Evolutionary conservation across 75 land plant species (phyloP), one percentile per base, ranked within the genome.

Genomic region (Selaginella moellendorffii): DNA sequence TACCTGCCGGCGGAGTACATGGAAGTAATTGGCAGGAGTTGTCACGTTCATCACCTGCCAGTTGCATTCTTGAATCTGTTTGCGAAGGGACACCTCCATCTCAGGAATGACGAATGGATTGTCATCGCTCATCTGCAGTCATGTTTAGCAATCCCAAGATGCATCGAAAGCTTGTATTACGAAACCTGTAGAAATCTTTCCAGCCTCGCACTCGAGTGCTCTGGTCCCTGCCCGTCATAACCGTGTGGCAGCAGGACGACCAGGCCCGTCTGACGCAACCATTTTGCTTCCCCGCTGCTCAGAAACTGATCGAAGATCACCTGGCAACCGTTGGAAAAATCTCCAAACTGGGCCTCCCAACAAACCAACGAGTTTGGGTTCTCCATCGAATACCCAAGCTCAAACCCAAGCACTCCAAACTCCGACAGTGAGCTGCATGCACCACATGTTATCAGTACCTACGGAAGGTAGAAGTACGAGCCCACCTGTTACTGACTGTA

Each of bases 331-430:
- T 92, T 92, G 30, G 98, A 65, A 72, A 92, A 92, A 69, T 92
- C 98, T 59, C 98, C 98, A 83, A 88, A 92, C 63, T 92, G 98
- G 63, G 90, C 98, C 74, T 92, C 98, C 98, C 98, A 92, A 10
- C 85, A 63, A 0, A 92, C 80, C 77, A 92, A 72, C 0, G 96
- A 83, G 64, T 36, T 36, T 9, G 98, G 98, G 77, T 88, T 92
- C 71, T 88, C 96, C 90, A 88, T 92, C 1, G 98, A 88, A 61
- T 92, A 92, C n/a, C 98, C 98, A 68, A 88, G 66, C 76, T 92
- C 98, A 77, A 92, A 92, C 36, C 96, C 98, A 54, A 92, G 82
- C 18, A 92, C 98, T 29, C 85, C 98, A 77, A 88, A 88, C 63
- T 92, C 98, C 54, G 98, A 92, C 19, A 92, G 85, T 26, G 98